These are phyloP conservation scores for Stereum hirsutum DNA, from an alignment of 1,284 basidiomycete species.

Conservation along the genomic window DNA sequence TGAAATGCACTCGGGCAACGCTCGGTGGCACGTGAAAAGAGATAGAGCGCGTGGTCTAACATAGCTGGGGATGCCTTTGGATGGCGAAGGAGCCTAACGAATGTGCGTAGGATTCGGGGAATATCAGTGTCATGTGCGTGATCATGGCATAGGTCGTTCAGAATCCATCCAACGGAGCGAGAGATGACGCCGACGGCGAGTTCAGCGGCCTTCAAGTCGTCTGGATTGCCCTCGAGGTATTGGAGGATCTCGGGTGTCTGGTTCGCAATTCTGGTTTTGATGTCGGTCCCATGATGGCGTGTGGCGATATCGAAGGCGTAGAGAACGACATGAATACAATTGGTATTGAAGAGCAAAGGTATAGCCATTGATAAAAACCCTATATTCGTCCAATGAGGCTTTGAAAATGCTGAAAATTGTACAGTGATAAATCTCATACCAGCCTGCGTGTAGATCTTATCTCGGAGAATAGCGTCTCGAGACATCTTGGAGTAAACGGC, in stretches of 20 bases:
- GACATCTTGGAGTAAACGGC: slow-evolving; percentile 58
- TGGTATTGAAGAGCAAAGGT: slow-evolving; percentile 37
- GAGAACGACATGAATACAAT: slow-evolving; percentile 40
- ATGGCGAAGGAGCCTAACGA: slow-evolving; percentile 32
- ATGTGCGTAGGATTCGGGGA: slow-evolving; percentile 30
- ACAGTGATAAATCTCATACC: slow-evolving; percentile 19
- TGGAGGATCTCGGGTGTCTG: slow-evolving; percentile 29
- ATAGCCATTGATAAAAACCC: slow-evolving; percentile 46
- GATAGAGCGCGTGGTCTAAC: slow-evolving; percentile 40
- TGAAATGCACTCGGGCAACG: slow-evolving; percentile 35
- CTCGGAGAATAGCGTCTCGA: slow-evolving; percentile 44
- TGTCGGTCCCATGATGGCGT: slow-evolving; percentile 45
- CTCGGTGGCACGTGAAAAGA: slow-evolving; percentile 32
- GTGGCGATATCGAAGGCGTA: slow-evolving; percentile 48
- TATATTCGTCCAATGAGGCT: slow-evolving; percentile 14
- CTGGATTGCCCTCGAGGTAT: slow-evolving; percentile 36
- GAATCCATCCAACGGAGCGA: slow-evolving; percentile 39
- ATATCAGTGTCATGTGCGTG: slow-evolving; percentile 33
- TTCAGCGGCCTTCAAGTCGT: slow-evolving; percentile 40
- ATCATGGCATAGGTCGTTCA: slow-evolving; percentile 29
- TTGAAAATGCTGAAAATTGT: neutral
- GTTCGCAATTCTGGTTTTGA: slow-evolving; percentile 41
- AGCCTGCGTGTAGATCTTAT: slow-evolving; percentile 44
- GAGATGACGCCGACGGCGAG: slow-evolving; percentile 41
- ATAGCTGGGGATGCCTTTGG: slow-evolving; percentile 33